These are phyloP conservation scores for Vigna unguiculata DNA, from an alignment of 306 rosid genomes.

Conservation along the genomic window DNA sequence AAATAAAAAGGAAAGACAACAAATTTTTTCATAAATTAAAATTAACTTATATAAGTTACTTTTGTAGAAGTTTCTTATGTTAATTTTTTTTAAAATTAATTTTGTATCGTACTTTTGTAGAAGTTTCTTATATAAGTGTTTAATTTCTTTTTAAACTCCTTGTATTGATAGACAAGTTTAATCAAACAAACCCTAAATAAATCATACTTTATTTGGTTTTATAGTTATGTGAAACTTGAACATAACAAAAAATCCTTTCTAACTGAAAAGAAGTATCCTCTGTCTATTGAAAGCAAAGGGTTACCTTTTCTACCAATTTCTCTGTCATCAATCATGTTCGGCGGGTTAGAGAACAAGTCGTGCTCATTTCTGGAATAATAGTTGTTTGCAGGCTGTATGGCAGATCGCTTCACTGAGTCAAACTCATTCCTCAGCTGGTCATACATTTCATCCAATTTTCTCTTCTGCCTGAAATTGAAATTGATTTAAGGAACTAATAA, in stretches of 20 bases:
- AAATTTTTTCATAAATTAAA: too few species aligned
- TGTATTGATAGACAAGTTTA: too few species aligned
- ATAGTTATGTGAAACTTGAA: constrained; percentile 15
- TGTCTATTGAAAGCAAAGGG: constrained; percentile 37
- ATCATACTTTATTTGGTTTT: constrained; percentile 14
- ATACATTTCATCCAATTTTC: constrained; percentile 99
- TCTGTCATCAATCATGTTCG: constrained; percentile 77
- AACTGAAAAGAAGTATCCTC: constrained; percentile 1
- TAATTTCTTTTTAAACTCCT: background rate
- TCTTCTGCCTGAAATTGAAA: constrained; percentile 84
- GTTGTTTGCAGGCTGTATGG: constrained; percentile 85
- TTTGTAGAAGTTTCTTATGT: background rate
- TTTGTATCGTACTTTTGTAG: too few species aligned
- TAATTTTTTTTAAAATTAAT: too few species aligned
- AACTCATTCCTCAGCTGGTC: constrained; percentile 90
- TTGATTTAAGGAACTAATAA: constrained; percentile 27
- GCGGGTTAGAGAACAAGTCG: constrained; percentile 78
- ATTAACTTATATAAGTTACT: too few species aligned
- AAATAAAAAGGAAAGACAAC: too few species aligned
- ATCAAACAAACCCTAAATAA: background rate
- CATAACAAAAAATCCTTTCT: background rate
- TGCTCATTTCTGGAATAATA: constrained; percentile 88
- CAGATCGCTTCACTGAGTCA: constrained; percentile 77
- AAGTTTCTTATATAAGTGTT: too few species aligned
- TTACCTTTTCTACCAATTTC: constrained; percentile 83